phyloP scores from a whole-genome alignment of 208 protist species.

The Acanthamoeba healyi region DNA sequence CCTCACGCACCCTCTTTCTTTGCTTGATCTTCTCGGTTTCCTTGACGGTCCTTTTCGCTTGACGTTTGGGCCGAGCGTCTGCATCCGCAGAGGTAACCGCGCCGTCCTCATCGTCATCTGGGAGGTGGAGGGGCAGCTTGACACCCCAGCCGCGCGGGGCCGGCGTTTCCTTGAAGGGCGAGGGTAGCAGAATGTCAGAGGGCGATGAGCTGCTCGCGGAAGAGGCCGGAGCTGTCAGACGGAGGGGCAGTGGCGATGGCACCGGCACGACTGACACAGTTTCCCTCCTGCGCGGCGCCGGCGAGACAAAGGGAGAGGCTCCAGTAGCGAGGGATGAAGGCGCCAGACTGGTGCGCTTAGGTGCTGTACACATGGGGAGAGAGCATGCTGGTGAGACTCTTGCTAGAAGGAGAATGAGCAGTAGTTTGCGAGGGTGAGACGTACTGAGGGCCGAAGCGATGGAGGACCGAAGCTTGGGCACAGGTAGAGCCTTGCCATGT shows the following conservation, averaged over 20 bases:
- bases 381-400: neutral
- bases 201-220: neutral
- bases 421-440: no score
- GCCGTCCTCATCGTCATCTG: neutral
- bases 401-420: neutral
- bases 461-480: slow-evolving; percentile 1
- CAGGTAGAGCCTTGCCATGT: neutral
- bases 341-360: neutral
- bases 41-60: neutral
- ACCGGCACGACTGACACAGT: neutral
- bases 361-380: neutral
- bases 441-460: neutral
- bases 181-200: neutral
- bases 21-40: neutral
- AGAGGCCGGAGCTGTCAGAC: neutral
- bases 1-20: neutral
- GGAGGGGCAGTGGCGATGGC: neutral
- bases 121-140: neutral
- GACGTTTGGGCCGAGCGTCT: neutral
- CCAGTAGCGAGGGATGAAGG: neutral
- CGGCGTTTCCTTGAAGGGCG: neutral
- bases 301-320: neutral
- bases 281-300: neutral
- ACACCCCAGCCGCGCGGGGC: neutral
- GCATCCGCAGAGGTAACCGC: neutral